phyloP scores from a whole-genome alignment of 768 basidiomycete genomes.

The Kwoniella bestiolae region DNA sequence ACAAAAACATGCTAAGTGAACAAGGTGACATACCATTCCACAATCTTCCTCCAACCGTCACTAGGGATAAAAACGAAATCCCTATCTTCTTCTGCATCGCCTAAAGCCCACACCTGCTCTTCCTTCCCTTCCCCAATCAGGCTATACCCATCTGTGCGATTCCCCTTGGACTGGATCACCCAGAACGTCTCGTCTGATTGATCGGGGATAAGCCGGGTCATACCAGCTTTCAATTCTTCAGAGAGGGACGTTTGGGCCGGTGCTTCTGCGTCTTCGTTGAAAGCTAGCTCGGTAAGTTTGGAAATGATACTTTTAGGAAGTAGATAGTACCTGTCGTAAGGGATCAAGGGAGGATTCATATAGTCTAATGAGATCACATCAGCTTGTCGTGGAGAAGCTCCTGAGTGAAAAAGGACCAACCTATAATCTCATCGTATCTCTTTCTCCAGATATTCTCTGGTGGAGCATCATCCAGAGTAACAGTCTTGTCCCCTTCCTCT shows the following conservation, averaged over 20 bases:
- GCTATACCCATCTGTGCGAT: conserved; percentile 46
- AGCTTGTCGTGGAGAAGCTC: neutral
- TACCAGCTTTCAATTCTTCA: neutral
- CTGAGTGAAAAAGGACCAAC: conserved; percentile 15
- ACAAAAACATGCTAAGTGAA: neutral
- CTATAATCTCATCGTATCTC: conserved; percentile 30
- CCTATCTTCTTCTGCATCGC: conserved; percentile 63
- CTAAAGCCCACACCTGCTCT: conserved; percentile 23
- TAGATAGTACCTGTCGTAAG: conserved; percentile 37
- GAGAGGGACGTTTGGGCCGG: neutral
- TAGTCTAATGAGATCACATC: conserved; percentile 3
- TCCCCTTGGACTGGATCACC: conserved; percentile 42
- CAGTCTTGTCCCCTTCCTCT: conserved; percentile 18
- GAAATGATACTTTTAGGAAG: conserved; percentile 27
- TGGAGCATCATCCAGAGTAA: neutral
- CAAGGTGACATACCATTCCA: conserved; percentile 66
- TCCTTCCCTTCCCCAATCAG: conserved; percentile 19
- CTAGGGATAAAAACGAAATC: conserved; percentile 77
- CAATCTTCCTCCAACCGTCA: conserved; percentile 71
- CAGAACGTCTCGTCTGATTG: conserved; percentile 60
- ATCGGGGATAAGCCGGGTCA: conserved; percentile 22
- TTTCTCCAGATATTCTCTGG: conserved; percentile 11
- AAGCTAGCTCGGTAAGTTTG: conserved; percentile 35
- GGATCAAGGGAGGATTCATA: conserved; percentile 34
- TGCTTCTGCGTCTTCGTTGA: conserved; percentile 59